A percentile compares a stretch with the other conserved stretches of the same genome.
These are phyloP conservation scores for Aplosporella prunicola DNA, from an alignment of 2,329 filamentous ascomycete genomes.

Conservation along the genomic window DNA sequence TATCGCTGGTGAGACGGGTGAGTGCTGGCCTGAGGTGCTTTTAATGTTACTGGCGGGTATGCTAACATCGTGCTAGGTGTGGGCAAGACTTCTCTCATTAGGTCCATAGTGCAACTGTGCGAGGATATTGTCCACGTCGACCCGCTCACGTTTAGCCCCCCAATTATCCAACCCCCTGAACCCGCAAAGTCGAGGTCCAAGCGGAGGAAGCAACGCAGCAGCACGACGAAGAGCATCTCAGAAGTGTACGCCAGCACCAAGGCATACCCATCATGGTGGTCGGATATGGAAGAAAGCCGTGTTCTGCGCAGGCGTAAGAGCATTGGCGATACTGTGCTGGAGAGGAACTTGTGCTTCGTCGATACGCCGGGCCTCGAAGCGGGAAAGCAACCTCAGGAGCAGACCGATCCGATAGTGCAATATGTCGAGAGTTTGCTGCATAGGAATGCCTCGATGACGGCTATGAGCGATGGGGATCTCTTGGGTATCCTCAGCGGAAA, in stretches of 20 bases:
- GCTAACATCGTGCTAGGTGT: slow-evolving; percentile 45
- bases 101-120: slow-evolving; percentile 75
- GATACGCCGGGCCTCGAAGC: slow-evolving; percentile 62
- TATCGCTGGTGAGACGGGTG: slow-evolving; percentile 69
- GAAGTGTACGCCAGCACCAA: slow-evolving; percentile 39
- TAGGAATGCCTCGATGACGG: slow-evolving; percentile 51
- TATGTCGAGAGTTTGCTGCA: slow-evolving; percentile 65
- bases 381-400: slow-evolving; percentile 29
- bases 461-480: slow-evolving; percentile 63
- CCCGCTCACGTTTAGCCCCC: slow-evolving; percentile 35
- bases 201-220: slow-evolving; percentile 13
- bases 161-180: slow-evolving; percentile 18
- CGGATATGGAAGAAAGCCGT: slow-evolving; percentile 57
- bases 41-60: no score
- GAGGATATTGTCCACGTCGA: slow-evolving; percentile 94
- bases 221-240: slow-evolving; percentile 18
- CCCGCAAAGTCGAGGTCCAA: slow-evolving; percentile 19
- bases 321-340: slow-evolving; percentile 65
- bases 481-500: slow-evolving; percentile 69
- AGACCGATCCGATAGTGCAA: slow-evolving; percentile 37
- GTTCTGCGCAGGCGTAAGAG: slow-evolving; percentile 53
- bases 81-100: slow-evolving; percentile 84
- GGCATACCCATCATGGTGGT: slow-evolving; percentile 79
- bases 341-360: slow-evolving; percentile 88
- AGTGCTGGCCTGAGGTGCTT: slow-evolving; percentile 11